phyloP scores from a whole-genome alignment of 768 basidiomycete genomes.

The Suillus fuscotomentosus region DNA sequence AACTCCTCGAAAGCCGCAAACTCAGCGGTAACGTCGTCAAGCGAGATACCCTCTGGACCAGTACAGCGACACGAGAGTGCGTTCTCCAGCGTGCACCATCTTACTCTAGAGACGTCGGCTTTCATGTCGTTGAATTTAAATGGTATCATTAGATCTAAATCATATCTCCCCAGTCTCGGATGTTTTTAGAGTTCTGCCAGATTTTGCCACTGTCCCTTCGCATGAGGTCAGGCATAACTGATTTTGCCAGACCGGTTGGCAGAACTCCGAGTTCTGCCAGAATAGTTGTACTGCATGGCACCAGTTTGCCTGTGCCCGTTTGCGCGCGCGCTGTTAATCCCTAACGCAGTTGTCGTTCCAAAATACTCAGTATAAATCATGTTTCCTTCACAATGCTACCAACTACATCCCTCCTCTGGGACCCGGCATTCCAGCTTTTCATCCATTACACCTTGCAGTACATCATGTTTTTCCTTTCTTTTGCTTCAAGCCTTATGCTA shows the following conservation, averaged over 20 bases:
- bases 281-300: background rate
- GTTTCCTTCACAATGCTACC: background rate
- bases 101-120: no score
- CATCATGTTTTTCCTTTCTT: constrained; percentile 1
- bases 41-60: background rate
- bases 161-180: no score
- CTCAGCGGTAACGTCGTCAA: background rate
- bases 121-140: no score
- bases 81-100: no score
- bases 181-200: no score
- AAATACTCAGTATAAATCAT: background rate
- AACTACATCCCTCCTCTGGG: background rate
- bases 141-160: no score
- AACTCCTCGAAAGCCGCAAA: background rate
- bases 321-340: background rate
- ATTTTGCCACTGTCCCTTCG: no score
- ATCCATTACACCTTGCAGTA: background rate
- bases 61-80: no score
- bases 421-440: background rate
- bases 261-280: background rate
- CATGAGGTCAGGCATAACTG: background rate
- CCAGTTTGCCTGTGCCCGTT: background rate
- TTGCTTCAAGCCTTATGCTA: background rate
- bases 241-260: background rate
- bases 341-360: background rate